phyloP scores from a whole-genome alignment of 768 basidiomycete species.

The Kwoniella sp. region DNA sequence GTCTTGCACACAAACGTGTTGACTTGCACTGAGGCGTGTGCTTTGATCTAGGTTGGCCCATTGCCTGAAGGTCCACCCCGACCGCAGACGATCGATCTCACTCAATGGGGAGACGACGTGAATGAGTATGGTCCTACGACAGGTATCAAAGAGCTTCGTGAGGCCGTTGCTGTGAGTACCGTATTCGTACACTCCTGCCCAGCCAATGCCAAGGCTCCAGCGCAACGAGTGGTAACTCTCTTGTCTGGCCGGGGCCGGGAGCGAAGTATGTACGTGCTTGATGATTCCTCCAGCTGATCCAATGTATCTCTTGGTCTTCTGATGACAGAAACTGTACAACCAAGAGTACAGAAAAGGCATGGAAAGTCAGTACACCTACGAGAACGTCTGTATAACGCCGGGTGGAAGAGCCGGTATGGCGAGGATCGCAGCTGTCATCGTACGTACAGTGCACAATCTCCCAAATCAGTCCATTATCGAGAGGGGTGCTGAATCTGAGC shows the following conservation, averaged over 20 bases:
- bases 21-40: too few species aligned
- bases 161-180: constrained; percentile 72
- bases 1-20: too few species aligned
- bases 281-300: too few species aligned
- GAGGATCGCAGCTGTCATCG: constrained; percentile 83
- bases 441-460: constrained; percentile 8
- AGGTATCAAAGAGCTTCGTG: constrained; percentile 78
- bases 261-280: too few species aligned
- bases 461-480: background rate
- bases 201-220: too few species aligned
- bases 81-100: constrained; percentile 66
- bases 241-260: too few species aligned
- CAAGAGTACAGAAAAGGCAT: constrained; percentile 79
- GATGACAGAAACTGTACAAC: constrained; percentile 77
- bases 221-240: too few species aligned
- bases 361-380: constrained; percentile 79
- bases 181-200: too few species aligned
- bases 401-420: constrained; percentile 88
- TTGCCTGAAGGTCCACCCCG: constrained; percentile 74
- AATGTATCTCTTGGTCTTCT: too few species aligned
- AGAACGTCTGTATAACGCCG: constrained; percentile 84
- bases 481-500: too few species aligned
- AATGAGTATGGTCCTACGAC: constrained; percentile 89
- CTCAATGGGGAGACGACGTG: constrained; percentile 58
- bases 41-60: constrained; percentile 58